Percentiles rank a stretch among this genome's conserved stretches.
Conservation (phyloP, 176 grass and related monocot genomes). For the Melocanna baccifera region DNA sequence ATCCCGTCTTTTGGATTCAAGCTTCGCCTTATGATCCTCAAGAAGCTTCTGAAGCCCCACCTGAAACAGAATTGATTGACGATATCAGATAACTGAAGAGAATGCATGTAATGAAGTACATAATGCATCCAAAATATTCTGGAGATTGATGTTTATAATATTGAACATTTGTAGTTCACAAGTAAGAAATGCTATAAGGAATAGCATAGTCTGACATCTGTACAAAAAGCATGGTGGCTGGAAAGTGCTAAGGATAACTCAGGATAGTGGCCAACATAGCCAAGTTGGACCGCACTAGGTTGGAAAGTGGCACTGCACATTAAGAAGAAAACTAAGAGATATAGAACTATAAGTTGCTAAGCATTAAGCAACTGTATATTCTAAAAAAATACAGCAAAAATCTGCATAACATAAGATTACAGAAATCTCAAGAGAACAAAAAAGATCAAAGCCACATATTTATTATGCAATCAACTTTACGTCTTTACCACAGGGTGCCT, state of each 20-base stretch:
- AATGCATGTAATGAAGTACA: neutral
- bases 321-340: neutral
- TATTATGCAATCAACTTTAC: neutral
- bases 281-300: neutral
- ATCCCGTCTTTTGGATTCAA: conserved; percentile 65
- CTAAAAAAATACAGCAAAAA: neutral
- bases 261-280: neutral
- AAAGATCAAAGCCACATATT: neutral
- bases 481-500: neutral
- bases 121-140: neutral
- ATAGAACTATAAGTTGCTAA: neutral
- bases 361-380: neutral
- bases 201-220: neutral
- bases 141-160: neutral
- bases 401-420: neutral
- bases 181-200: neutral
- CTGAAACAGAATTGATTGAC: conserved; percentile 39
- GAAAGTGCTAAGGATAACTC: neutral
- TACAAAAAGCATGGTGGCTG: neutral
- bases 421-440: neutral
- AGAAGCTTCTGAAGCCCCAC: conserved; percentile 78
- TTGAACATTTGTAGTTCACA: neutral
- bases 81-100: conserved; percentile 22
- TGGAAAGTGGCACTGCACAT: neutral
- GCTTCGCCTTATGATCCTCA: conserved; percentile 61